phyloP scores from a whole-genome alignment of 768 basidiomycete genomes.

The Suillus subaureus region DNA sequence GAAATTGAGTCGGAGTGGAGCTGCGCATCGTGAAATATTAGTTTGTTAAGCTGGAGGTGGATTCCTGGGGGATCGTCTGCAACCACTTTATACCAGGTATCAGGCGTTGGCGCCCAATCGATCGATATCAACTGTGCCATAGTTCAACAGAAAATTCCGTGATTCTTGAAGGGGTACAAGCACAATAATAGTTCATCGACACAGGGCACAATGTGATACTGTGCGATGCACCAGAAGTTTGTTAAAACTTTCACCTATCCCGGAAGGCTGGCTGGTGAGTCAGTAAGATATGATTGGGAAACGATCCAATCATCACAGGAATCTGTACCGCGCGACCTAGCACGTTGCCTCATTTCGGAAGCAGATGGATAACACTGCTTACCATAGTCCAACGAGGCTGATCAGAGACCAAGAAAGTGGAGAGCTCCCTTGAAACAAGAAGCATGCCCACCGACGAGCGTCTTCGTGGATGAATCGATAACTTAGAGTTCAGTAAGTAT shows the following conservation, averaged over 20 bases:
- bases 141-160: background rate
- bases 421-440: background rate
- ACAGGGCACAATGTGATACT: background rate
- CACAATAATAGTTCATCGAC: background rate
- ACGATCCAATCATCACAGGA: background rate
- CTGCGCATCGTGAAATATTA: constrained; percentile 1
- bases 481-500: background rate
- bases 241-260: background rate
- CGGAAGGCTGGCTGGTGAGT: background rate
- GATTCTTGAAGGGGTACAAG: background rate
- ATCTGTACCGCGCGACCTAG: background rate
- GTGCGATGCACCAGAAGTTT: background rate
- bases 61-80: background rate
- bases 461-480: constrained; percentile 7
- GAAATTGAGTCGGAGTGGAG: background rate
- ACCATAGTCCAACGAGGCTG: background rate
- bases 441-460: background rate
- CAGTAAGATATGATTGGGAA: constrained; percentile 1
- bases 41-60: background rate
- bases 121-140: constrained; percentile 4
- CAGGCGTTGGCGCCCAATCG: constrained; percentile 1
- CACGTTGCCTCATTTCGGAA: constrained; percentile 7
- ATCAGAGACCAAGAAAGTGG: background rate
- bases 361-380: constrained; percentile 2
- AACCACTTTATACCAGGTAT: constrained; percentile 5